phyloP scores from a whole-genome alignment of 495 filamentous ascomycete genomes.

The Aspergillus steynii region DNA sequence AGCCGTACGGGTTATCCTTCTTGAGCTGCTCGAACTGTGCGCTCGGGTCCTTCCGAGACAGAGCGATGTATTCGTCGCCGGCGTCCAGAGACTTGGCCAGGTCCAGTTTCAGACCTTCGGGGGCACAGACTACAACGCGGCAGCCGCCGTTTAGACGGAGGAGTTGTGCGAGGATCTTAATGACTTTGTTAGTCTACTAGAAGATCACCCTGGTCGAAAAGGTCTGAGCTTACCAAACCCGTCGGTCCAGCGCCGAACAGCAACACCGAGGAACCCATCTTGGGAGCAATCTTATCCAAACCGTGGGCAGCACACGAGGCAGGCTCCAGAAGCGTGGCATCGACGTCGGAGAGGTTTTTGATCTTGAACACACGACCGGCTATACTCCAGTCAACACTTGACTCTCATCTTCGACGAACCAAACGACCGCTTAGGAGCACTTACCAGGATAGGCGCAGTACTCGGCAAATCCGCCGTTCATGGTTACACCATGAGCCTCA shows the following conservation, averaged over 20 bases:
- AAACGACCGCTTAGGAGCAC: not conserved
- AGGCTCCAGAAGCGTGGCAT: constrained; percentile 73
- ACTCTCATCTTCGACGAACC: not conserved
- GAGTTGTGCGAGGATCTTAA: constrained; percentile 56
- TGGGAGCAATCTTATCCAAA: constrained; percentile 69
- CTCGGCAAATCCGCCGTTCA: constrained; percentile 71
- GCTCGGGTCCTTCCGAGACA: constrained; percentile 55
- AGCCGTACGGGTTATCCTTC: constrained; percentile 67
- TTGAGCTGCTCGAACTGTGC: constrained; percentile 62
- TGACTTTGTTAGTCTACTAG: not conserved
- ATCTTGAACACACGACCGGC: constrained; percentile 70
- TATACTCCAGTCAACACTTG: constrained; percentile 29
- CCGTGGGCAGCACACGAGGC: constrained; percentile 72
- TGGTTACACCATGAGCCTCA: constrained; percentile 61
- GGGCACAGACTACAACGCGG: constrained; percentile 65
- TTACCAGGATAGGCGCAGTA: constrained; percentile 54
- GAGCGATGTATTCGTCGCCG: constrained; percentile 63
- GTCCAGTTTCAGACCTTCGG: constrained; percentile 67
- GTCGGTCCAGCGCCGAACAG: constrained; percentile 70
- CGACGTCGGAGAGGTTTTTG: constrained; percentile 66
- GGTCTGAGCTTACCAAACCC: constrained; percentile 43
- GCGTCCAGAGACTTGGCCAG: constrained; percentile 67
- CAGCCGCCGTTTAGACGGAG: constrained; percentile 64
- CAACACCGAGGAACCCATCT: constrained; percentile 65
- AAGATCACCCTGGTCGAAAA: not conserved